A percentile compares a stretch with the other conserved stretches of the same genome.
Conservation (phyloP, 2,329 filamentous ascomycete species). For the Colletotrichum sp. region DNA sequence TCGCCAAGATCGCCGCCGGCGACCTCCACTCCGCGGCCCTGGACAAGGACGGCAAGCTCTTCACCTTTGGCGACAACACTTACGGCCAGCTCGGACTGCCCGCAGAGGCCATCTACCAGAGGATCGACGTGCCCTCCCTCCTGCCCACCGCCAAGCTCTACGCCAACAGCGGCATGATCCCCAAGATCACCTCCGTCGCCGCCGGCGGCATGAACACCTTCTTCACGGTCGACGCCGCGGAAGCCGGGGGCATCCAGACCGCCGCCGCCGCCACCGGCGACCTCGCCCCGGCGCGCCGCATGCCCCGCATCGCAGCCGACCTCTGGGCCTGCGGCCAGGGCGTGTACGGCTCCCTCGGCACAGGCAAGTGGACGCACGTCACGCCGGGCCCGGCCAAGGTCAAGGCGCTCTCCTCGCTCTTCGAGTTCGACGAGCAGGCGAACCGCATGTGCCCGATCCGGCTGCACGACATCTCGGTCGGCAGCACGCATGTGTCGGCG, state of each 20-base stretch:
- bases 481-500: slow-evolving; percentile 80
- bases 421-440: slow-evolving; percentile 81
- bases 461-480: slow-evolving; percentile 74
- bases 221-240: slow-evolving; percentile 81
- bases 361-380: slow-evolving; percentile 87
- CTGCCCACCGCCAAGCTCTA: slow-evolving; percentile 78
- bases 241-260: slow-evolving; percentile 47
- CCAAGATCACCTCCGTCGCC: slow-evolving; percentile 77
- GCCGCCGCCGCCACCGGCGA: slow-evolving; percentile 14
- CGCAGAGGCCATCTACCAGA: slow-evolving; percentile 64
- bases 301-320: slow-evolving; percentile 66
- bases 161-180: slow-evolving; percentile 63
- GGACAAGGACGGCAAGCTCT: slow-evolving; percentile 78
- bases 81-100: slow-evolving; percentile 91
- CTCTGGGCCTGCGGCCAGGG: slow-evolving; percentile 89
- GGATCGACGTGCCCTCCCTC: slow-evolving; percentile 72
- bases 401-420: slow-evolving; percentile 81
- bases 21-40: slow-evolving; percentile 86
- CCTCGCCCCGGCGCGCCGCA: slow-evolving; percentile 34
- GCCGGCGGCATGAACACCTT: slow-evolving; percentile 89
- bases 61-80: slow-evolving; percentile 90
- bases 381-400: slow-evolving; percentile 81
- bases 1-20: slow-evolving; percentile 79
- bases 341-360: slow-evolving; percentile 83
- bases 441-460: slow-evolving; percentile 78